phyloP scores from a whole-genome alignment of 169 alveolate genomes.

The Theileria equi region DNA sequence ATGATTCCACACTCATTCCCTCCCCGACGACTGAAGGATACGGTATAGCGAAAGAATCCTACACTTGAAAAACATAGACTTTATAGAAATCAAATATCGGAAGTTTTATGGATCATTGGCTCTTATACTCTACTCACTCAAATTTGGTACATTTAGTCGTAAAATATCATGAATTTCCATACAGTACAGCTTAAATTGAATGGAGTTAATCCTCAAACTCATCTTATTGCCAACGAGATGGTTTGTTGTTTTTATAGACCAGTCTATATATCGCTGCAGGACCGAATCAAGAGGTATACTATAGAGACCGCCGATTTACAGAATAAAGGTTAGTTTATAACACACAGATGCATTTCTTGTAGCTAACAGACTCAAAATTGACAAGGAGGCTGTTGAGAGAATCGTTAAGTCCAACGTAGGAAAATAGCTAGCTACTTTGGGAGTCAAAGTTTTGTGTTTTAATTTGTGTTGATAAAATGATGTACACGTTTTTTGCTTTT shows the following conservation, averaged over 20 bases:
- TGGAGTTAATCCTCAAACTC: constrained; percentile 26
- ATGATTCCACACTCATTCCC: too few species aligned
- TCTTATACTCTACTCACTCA: constrained; percentile 47
- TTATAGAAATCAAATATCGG: constrained; percentile 48
- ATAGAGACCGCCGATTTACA: constrained; percentile 26
- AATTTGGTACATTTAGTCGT: constrained; percentile 19
- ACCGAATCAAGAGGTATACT: constrained; percentile 46
- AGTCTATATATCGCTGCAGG: constrained; percentile 10
- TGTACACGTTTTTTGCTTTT: not conserved
- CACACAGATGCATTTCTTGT: not conserved
- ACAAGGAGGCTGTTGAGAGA: constrained; percentile 33
- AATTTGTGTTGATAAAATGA: not conserved
- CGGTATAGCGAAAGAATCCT: too few species aligned
- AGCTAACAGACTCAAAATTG: constrained; percentile 4
- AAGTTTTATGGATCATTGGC: constrained; percentile 46
- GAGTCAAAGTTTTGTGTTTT: not conserved
- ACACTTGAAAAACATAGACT: too few species aligned
- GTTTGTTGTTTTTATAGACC: constrained; percentile 1
- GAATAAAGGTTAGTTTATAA: constrained; percentile 24
- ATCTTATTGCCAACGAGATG: constrained; percentile 33
- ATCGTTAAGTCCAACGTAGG: constrained; percentile 21
- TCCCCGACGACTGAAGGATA: too few species aligned
- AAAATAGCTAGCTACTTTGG: not conserved
- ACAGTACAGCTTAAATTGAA: constrained; percentile 40
- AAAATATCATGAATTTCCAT: not conserved